Base-by-base conservation (phyloP, 257 asterid genomes). In the Linaria vulgaris region DNA sequence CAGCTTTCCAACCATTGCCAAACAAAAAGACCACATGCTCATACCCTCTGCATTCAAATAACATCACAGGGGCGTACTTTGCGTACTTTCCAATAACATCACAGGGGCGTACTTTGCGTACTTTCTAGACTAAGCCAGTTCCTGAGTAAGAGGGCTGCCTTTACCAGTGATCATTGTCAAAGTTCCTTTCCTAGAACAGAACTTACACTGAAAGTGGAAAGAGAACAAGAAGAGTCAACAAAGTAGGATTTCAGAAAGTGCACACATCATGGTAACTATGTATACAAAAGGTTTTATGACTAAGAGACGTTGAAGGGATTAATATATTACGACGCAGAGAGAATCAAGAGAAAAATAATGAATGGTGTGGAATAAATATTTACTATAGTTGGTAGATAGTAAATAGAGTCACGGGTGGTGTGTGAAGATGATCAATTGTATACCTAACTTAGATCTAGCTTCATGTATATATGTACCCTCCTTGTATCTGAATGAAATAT, bases 151-250 rank as follows among this genome's bases (percentile, higher is more conserved):
- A 37, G 96, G 95, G 24, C 63, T 80, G 63, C 99, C 97, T 39
- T 69, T 81, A 59, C 97, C 95, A 19, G 83, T 49, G 58, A 84
- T 71, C 99, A 90, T 90, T 50, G 79, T 61, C 57, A 94, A 68
- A 58, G 81, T 94, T 49, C 96, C 99, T 13, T 90, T 95, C 83
- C 95, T 84, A 16, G 79, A 51, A 68, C 99, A 94, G 74, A 94
- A 87, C 84, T 94, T 90, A 54, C 99, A 94, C 99, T 94, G 82
- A 12, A 49, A 61, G 56, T 43, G 22, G 66, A 72, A 56, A 45
- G 55, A 68, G 52, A 73, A 6, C 41, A 21, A 55, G 15, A 60
- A 38, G 58, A 45, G 54, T 15, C 62, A 60, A 73, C 54, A 30
- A 69, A 43, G 37, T 43, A 9, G 9, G 34, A 67, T 23, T 61